Evolutionary conservation across 768 basidiomycete genomes (phyloP).

Genomic region (Russula griseocarnosa): DNA sequence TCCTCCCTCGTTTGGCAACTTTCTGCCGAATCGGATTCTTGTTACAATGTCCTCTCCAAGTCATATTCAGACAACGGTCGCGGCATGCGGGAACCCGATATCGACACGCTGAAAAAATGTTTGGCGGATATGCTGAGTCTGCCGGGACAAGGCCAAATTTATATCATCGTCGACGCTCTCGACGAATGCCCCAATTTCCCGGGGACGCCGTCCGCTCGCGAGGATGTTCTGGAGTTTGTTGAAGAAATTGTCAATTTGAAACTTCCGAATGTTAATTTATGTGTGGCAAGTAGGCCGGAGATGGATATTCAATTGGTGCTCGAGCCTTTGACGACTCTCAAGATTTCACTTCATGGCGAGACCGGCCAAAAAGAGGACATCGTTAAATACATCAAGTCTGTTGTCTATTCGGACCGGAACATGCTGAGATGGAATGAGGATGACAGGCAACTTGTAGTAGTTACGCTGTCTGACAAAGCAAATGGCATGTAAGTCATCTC

Average conservation of each 20-base stretch:
- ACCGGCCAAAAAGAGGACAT: neutral
- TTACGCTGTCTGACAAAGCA: neutral
- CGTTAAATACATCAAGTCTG: too few relatives aligned
- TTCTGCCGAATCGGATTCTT: neutral
- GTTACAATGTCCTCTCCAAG: neutral
- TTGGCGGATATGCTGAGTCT: too few relatives aligned
- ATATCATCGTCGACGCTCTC: too few relatives aligned
- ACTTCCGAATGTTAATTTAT: neutral
- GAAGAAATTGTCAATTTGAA: neutral
- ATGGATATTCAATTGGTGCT: neutral
- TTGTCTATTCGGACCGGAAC: too few relatives aligned
- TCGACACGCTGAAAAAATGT: too few relatives aligned
- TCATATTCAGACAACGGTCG: too few relatives aligned
- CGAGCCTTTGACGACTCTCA: neutral
- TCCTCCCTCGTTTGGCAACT: constrained; percentile 8
- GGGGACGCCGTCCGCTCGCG: too few relatives aligned
- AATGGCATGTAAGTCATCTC: constrained; percentile 12
- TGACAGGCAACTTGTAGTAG: neutral
- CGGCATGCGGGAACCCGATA: too few relatives aligned
- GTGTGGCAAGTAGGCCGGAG: neutral
- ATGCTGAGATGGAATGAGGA: neutral
- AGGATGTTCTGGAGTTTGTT: neutral
- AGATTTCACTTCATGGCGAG: neutral
- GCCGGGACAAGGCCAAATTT: too few relatives aligned
- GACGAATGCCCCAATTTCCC: too few relatives aligned